Percentiles rank a stretch among this genome's conserved stretches.
phyloP scores from a whole-genome alignment of 805 yeast genomes.

The Candida mattraensis region DNA sequence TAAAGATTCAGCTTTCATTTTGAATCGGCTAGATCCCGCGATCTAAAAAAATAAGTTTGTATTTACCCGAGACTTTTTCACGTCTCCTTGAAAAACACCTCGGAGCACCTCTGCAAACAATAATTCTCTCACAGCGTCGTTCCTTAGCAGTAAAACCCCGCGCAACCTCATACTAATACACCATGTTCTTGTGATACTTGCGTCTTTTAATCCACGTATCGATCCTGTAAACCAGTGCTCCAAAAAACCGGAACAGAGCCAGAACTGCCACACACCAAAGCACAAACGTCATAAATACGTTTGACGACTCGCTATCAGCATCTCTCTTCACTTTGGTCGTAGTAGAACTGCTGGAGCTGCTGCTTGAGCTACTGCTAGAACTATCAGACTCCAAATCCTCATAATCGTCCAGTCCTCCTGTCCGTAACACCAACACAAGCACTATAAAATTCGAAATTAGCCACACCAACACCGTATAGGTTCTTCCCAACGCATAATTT shows the following conservation, averaged over 20 bases:
- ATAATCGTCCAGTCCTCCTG: slow-evolving; percentile 68
- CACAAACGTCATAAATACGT: slow-evolving; percentile 72
- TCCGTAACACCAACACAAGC: slow-evolving; percentile 75
- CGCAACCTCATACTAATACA: background rate
- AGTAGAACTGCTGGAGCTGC: slow-evolving; percentile 5
- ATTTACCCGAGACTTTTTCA: no score
- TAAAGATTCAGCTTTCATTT: no score
- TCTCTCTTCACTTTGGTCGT: slow-evolving; percentile 21
- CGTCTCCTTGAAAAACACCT: no score
- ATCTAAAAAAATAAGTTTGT: no score
- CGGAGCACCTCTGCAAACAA: no score
- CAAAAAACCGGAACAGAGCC: slow-evolving; percentile 77
- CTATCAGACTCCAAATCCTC: slow-evolving; percentile 14
- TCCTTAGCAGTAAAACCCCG: no score
- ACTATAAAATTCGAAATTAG: slow-evolving; percentile 76
- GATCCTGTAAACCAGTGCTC: slow-evolving; percentile 56
- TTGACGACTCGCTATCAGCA: slow-evolving; percentile 21
- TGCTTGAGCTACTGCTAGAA: slow-evolving; percentile 18
- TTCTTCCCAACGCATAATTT: slow-evolving; percentile 87
- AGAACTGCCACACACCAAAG: slow-evolving; percentile 89
- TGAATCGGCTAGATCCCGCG: no score
- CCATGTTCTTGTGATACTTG: slow-evolving; percentile 18
- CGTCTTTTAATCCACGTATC: slow-evolving; percentile 23
- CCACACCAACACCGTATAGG: slow-evolving; percentile 88
- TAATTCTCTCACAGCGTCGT: no score